Percentiles rank a stretch among this genome's conserved stretches.
phyloP scores from a whole-genome alignment of 345 rosid genomes.

The Anacardium occidentale region DNA sequence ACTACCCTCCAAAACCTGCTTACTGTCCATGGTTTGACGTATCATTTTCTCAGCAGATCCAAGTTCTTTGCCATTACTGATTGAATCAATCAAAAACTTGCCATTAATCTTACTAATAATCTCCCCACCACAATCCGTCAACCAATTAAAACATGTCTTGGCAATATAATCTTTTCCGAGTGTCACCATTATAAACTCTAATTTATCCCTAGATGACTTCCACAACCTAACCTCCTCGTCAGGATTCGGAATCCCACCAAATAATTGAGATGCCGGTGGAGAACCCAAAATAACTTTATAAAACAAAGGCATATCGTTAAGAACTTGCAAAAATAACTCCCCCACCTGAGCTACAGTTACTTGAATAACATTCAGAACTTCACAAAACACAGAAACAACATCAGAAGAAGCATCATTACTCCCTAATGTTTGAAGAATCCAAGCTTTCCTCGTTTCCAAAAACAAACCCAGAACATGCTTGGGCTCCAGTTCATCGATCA shows the following conservation, averaged over 20 bases:
- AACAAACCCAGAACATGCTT: slow-evolving; percentile 62
- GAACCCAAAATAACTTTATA: slow-evolving; percentile 78
- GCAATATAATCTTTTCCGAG: slow-evolving; percentile 60
- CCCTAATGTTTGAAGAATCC: slow-evolving; percentile 63
- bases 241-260: slow-evolving; percentile 92
- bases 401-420: slow-evolving; percentile 37
- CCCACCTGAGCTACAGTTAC: slow-evolving; percentile 88
- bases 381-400: slow-evolving; percentile 66
- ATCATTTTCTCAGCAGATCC: slow-evolving; percentile 76
- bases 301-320: slow-evolving; percentile 89
- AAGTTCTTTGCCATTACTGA: slow-evolving; percentile 70
- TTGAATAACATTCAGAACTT: slow-evolving; percentile 71
- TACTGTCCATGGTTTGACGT: slow-evolving; percentile 77
- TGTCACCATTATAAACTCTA: slow-evolving; percentile 57
- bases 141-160: slow-evolving; percentile 65
- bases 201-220: slow-evolving; percentile 75
- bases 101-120: slow-evolving; percentile 65
- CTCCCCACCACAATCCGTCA: slow-evolving; percentile 66
- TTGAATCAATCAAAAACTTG: slow-evolving; percentile 59
- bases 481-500: slow-evolving; percentile 82
- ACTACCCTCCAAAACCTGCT: slow-evolving; percentile 82
- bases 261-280: slow-evolving; percentile 93
- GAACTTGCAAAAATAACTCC: slow-evolving; percentile 78
- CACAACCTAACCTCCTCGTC: slow-evolving; percentile 90
- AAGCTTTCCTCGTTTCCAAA: slow-evolving; percentile 73